Evolutionary conservation across 2,329 filamentous ascomycete species (phyloP), one percentile per base, ranked within the genome.

Genomic region (Alternaria sp.): DNA sequence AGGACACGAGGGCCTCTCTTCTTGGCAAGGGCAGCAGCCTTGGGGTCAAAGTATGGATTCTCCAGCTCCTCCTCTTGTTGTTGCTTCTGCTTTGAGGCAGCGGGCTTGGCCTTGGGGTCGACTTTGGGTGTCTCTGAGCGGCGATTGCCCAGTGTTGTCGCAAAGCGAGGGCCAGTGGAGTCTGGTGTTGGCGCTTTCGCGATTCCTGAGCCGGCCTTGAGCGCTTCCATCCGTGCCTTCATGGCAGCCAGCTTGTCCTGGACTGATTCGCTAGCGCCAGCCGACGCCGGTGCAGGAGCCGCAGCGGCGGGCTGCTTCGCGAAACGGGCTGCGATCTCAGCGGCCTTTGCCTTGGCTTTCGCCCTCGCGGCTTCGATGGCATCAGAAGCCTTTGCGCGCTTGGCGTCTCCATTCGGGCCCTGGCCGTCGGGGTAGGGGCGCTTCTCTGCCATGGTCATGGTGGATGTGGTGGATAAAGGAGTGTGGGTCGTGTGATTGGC

Each of bases 31-130:
- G 54, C 61, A 59, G 90, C 88, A 12, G 89, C 80, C 68, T 83
- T 90, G 8, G 90, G 85, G 73, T 96, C 93, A 69, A 91, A 94
- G 78, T 97, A 97, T 0, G 94, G 93, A 69, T 97, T 97, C 73
- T 86, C 87, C 19, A 85, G 84, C 68, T 89, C 87, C 64, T 88
- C 87, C 2, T 84, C 86, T 73, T 85, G 85, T 55, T 69, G 68
- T 57, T 69, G 73, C 44, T 64, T 72, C 51, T 69, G 72, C 65
- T 74, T 73, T 45, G 81, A 82, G 64, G 74, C 78, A 8, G 57
- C 21, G 8, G 36, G 21, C 26, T 68, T 69, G 28, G 69, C 77
- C 79, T 68, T 78, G 70, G 61, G 72, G 71, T 69, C 71, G 19
- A 70, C 70, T 57, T 40, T 50, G 5, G 72, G 61, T 21, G 68